A percentile compares a stretch with the other conserved stretches of the same genome.
Evolutionary conservation across 225 moss, liverwort and hornwort species (phyloP).

Genomic region (Pseudoscleropodium purum): DNA sequence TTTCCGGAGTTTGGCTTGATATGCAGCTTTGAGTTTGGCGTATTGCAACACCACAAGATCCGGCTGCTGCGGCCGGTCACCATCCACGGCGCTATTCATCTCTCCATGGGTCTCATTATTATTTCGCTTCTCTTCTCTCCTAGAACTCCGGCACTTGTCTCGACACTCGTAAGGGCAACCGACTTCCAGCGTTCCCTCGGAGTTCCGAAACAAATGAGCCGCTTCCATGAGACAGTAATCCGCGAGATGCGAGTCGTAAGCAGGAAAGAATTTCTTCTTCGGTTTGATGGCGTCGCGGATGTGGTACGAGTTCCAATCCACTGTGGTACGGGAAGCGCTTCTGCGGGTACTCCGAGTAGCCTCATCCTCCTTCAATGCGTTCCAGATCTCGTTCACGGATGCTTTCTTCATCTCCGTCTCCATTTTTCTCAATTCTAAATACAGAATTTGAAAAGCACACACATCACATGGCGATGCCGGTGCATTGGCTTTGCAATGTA

Average conservation of each 20-base stretch:
- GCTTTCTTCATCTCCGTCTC: conserved; percentile 20
- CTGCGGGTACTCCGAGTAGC: conserved; percentile 7
- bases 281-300: conserved; percentile 46
- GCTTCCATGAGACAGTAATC: conserved; percentile 54
- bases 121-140: not conserved
- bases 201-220: conserved; percentile 42
- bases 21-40: conserved; percentile 39
- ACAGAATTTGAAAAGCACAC: too few species aligned
- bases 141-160: conserved; percentile 13
- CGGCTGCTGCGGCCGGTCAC: conserved; percentile 2
- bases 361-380: conserved; percentile 35
- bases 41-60: conserved; percentile 31
- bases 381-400: conserved; percentile 35
- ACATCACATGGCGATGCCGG: not conserved
- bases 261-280: conserved; percentile 18
- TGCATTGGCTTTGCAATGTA: too few species aligned
- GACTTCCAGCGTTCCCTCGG: conserved; percentile 41
- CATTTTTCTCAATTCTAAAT: not conserved
- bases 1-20: conserved; percentile 17
- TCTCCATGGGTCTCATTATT: not conserved
- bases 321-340: conserved; percentile 10
- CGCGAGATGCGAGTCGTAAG: conserved; percentile 25
- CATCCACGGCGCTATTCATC: not conserved
- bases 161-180: conserved; percentile 42
- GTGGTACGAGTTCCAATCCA: conserved; percentile 57